phyloP scores from a whole-genome alignment of 139 green algal genomes.

The Micractinium conductrix region DNA sequence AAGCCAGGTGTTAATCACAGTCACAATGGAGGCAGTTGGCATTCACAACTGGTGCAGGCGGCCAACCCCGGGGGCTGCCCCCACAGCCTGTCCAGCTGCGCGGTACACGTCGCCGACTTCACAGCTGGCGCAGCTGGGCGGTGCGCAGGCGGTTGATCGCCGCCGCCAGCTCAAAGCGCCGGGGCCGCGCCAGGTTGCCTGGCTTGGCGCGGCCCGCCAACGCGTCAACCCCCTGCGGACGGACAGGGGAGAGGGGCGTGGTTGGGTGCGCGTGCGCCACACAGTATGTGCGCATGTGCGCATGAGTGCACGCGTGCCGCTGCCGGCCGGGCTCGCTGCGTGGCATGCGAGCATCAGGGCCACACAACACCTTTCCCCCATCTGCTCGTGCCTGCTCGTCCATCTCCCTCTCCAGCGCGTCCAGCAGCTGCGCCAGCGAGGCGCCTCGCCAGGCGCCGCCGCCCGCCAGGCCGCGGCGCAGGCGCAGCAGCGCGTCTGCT shows the following conservation, averaged over 20 bases:
- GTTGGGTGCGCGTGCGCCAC: too few relatives aligned
- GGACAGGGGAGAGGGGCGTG: not conserved
- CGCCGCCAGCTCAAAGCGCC: constrained; percentile 70
- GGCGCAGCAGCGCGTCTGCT: not conserved
- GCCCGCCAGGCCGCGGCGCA: constrained; percentile 11
- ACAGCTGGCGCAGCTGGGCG: constrained; percentile 45
- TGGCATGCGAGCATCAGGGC: not conserved
- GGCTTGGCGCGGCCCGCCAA: constrained; percentile 38
- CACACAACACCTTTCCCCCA: not conserved
- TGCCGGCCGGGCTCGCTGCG: not conserved
- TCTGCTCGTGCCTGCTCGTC: not conserved
- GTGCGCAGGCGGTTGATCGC: constrained; percentile 73
- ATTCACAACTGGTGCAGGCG: too few relatives aligned
- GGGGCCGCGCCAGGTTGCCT: constrained; percentile 64
- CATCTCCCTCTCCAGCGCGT: constrained; percentile 9
- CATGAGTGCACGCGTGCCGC: too few relatives aligned
- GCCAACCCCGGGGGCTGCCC: too few relatives aligned
- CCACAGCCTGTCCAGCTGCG: too few relatives aligned
- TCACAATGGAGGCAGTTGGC: too few relatives aligned
- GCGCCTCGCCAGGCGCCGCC: not conserved
- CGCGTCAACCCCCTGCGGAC: constrained; percentile 57
- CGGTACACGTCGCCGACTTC: too few relatives aligned
- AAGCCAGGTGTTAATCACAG: too few relatives aligned
- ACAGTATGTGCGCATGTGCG: not conserved
- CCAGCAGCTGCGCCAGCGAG: constrained; percentile 10